phyloP scores from a whole-genome alignment of 192 early-diverging fungal genomes.

The Entomortierella beljakovae region DNA sequence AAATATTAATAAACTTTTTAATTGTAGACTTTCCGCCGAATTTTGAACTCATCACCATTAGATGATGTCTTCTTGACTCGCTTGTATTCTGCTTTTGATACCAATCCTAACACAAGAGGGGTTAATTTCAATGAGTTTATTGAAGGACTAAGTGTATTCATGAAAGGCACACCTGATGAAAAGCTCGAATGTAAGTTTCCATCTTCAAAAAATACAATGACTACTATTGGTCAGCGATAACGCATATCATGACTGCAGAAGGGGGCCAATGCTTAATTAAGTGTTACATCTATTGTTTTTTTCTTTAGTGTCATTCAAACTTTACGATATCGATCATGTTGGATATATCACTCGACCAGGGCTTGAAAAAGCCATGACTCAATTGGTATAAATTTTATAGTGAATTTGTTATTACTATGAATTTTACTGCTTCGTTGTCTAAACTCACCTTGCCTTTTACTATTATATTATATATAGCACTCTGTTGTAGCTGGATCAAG shows the following conservation, averaged over 20 bases:
- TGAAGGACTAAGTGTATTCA: slow-evolving; percentile 77
- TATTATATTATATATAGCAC: slow-evolving; percentile 20
- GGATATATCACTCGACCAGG: slow-evolving; percentile 80
- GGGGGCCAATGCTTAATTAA: slow-evolving; percentile 28
- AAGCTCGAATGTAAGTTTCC: slow-evolving; percentile 73
- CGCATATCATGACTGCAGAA: not conserved
- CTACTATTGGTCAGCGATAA: not conserved
- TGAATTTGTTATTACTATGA: not conserved
- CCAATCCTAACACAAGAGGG: slow-evolving; percentile 59
- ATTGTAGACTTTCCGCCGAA: slow-evolving; percentile 49
- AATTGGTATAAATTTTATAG: slow-evolving; percentile 66
- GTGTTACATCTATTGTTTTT: slow-evolving; percentile 7
- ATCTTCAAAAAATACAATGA: not conserved
- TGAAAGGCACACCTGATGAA: slow-evolving; percentile 82
- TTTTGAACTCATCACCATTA: slow-evolving; percentile 61
- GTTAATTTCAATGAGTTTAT: slow-evolving; percentile 64
- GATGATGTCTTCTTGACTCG: slow-evolving; percentile 82
- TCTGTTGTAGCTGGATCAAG: slow-evolving; percentile 55
- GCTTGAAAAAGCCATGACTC: slow-evolving; percentile 75
- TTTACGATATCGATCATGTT: slow-evolving; percentile 84
- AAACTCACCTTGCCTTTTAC: not conserved
- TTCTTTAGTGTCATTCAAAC: slow-evolving; percentile 76
- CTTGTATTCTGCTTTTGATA: slow-evolving; percentile 83
- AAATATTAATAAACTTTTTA: not conserved
- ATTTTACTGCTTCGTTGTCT: not conserved